Evolutionary conservation across 768 basidiomycete genomes (phyloP).

Genomic region (Sistotremastrum suecicum): DNA sequence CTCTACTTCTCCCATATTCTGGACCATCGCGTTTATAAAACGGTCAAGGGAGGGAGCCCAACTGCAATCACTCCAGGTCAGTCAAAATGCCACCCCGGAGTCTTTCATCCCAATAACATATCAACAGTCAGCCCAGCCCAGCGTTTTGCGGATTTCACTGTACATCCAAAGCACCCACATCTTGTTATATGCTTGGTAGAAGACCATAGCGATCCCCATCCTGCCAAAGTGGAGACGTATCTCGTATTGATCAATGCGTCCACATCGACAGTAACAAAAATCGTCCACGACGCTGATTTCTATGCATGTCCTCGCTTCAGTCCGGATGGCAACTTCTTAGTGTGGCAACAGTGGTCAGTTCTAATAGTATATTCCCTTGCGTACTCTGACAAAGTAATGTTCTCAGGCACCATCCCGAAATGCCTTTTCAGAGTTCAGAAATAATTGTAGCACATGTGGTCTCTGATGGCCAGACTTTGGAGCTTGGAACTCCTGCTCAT

Average conservation of each 20-base stretch:
- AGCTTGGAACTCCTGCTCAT: constrained; percentile 4
- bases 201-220: constrained; percentile 16
- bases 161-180: constrained; percentile 14
- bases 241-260: constrained; percentile 13
- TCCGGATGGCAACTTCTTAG: constrained; percentile 13
- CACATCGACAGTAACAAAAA: constrained; percentile 6
- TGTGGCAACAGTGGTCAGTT: constrained; percentile 15
- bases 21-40: constrained; percentile 13
- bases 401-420: constrained; percentile 13
- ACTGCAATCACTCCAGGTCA: constrained; percentile 17
- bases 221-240: constrained; percentile 15
- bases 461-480: neutral
- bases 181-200: constrained; percentile 17
- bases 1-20: constrained; percentile 16
- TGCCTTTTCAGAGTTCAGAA: constrained; percentile 21
- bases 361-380: neutral
- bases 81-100: neutral
- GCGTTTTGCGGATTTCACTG: constrained; percentile 18
- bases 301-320: constrained; percentile 17
- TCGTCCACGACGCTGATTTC: constrained; percentile 17
- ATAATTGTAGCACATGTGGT: constrained; percentile 11
- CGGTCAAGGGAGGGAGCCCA: constrained; percentile 6
- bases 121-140: constrained; percentile 12
- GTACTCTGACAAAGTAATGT: neutral
- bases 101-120: neutral